Percentiles rank a stretch among this genome's conserved stretches.
Evolutionary conservation across 108 stramenopile species (phyloP).

Genomic region (Cyclostephanos tholiformis): DNA sequence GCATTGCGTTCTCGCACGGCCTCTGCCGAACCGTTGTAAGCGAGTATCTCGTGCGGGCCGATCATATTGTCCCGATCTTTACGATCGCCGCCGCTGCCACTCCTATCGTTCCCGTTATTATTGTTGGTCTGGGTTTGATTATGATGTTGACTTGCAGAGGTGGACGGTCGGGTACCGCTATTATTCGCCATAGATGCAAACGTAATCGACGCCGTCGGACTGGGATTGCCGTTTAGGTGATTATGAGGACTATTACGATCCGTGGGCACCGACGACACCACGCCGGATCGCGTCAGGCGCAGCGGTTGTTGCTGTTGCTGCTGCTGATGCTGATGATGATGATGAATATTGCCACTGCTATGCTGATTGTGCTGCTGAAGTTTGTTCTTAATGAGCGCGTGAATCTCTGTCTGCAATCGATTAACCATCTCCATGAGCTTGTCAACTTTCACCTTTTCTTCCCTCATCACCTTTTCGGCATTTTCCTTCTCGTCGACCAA

Average conservation of each 20-base stretch:
- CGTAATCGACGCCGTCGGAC: not conserved
- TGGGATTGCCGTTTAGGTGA: not conserved
- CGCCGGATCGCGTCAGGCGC: not conserved
- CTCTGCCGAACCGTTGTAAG: constrained; percentile 49
- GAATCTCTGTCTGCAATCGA: constrained; percentile 61
- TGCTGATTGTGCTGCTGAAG: constrained; percentile 19
- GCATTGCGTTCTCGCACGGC: constrained; percentile 54
- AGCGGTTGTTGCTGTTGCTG: constrained; percentile 1
- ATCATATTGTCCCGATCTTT: constrained; percentile 11
- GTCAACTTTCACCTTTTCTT: constrained; percentile 50
- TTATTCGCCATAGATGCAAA: not conserved
- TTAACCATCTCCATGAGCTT: constrained; percentile 57
- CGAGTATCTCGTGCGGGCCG: constrained; percentile 52
- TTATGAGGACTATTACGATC: not conserved
- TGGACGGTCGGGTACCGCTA: not conserved
- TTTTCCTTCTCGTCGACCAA: constrained; percentile 28
- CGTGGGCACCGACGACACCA: not conserved
- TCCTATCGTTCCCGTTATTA: not conserved
- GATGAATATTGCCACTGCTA: not conserved
- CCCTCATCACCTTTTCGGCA: constrained; percentile 28
- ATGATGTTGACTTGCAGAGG: not conserved
- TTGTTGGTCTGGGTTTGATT: not conserved
- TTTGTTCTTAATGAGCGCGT: constrained; percentile 57
- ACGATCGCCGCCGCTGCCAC: constrained; percentile 19
- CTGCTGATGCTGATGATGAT: constrained; percentile 4